phyloP scores from a whole-genome alignment of 2,329 filamentous ascomycete species.

The Coleophoma cylindrospora region DNA sequence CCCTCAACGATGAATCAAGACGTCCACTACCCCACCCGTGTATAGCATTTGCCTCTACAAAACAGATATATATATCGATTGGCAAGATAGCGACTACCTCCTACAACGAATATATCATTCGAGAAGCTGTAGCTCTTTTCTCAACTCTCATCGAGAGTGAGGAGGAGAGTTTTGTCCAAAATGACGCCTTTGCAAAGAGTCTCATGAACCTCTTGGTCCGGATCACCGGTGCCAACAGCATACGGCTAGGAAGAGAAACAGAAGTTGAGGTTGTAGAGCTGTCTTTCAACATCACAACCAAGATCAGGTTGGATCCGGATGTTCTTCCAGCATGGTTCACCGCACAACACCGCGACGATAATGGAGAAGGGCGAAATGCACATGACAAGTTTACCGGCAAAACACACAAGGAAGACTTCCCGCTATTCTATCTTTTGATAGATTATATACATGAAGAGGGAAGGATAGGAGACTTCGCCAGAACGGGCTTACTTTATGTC shows the following conservation, averaged over 20 bases:
- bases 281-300: constrained; percentile 92
- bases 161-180: constrained; percentile 91
- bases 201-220: constrained; percentile 81
- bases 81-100: constrained; percentile 84
- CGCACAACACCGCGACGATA: constrained; percentile 36
- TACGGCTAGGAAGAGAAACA: constrained; percentile 71
- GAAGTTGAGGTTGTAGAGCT: constrained; percentile 89
- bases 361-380: constrained; percentile 32
- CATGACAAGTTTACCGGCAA: constrained; percentile 74
- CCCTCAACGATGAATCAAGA: constrained; percentile 85
- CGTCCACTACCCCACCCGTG: constrained; percentile 87
- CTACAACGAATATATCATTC: constrained; percentile 80
- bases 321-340: constrained; percentile 93
- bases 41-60: constrained; percentile 77
- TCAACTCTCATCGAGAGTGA: constrained; percentile 92
- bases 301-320: constrained; percentile 83
- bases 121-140: constrained; percentile 80
- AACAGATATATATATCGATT: constrained; percentile 85
- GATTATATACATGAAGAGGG: constrained; percentile 97
- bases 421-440: constrained; percentile 89
- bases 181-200: constrained; percentile 76
- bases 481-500: constrained; percentile 90
- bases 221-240: constrained; percentile 69
- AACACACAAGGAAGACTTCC: constrained; percentile 88
- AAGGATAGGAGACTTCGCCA: constrained; percentile 89